These are phyloP conservation scores for Beauveria asiatica DNA, from an alignment of 2,329 filamentous ascomycete species.

Conservation along the genomic window DNA sequence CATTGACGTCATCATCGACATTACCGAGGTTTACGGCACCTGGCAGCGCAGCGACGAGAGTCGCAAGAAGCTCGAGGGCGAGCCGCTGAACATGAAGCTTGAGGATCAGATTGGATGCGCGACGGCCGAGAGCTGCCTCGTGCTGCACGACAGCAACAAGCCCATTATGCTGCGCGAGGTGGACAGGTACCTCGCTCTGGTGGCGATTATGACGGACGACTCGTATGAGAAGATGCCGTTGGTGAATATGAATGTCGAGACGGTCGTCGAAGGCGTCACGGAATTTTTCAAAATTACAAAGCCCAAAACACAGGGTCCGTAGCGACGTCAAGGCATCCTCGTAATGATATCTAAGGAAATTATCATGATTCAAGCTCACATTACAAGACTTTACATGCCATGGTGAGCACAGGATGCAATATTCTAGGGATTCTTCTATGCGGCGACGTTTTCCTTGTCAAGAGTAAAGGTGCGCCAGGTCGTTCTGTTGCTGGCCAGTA, in stretches of 20 bases:
- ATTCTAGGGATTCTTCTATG: neutral
- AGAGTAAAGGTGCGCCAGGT: conserved; percentile 36
- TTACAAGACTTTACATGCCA: neutral
- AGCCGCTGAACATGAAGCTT: conserved; percentile 52
- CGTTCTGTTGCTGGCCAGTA: conserved; percentile 40
- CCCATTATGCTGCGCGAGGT: conserved; percentile 63
- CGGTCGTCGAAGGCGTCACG: conserved; percentile 68
- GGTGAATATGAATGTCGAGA: conserved; percentile 80
- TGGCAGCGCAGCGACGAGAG: conserved; percentile 54
- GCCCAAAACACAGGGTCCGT: conserved; percentile 31
- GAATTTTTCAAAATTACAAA: conserved; percentile 72
- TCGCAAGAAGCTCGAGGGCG: conserved; percentile 47
- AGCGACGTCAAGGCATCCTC: neutral
- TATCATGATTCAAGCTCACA: neutral
- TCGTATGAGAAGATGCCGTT: conserved; percentile 76
- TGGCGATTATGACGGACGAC: conserved; percentile 81
- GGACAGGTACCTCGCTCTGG: conserved; percentile 67
- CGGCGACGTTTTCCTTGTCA: neutral
- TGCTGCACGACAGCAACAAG: conserved; percentile 54
- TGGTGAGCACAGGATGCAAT: neutral
- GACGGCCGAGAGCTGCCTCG: conserved; percentile 60
- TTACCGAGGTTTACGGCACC: conserved; percentile 85
- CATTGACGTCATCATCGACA: conserved; percentile 95
- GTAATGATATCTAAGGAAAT: neutral
- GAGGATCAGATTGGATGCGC: conserved; percentile 59